Evolutionary conservation across 2,329 filamentous ascomycete genomes (phyloP), one percentile per base, ranked within the genome.

Genomic region (Trichoderma cornu-damae): DNA sequence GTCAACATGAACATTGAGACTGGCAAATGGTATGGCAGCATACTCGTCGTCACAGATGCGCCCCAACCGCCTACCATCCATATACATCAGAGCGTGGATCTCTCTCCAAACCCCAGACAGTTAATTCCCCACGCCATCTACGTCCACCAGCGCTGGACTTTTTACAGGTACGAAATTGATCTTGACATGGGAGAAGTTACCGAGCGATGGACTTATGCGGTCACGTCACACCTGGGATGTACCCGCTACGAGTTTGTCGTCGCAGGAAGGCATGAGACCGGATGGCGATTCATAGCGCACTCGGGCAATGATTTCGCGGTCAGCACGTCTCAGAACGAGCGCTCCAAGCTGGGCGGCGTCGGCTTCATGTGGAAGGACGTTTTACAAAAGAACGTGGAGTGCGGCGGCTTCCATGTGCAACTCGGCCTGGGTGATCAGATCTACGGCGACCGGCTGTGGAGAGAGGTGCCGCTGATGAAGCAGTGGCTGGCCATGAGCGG

Each of bases 331-430:
- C 87, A 91, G 55, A 90, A 88, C 60, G 94, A 99, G 65, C 83
- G 93, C 42, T 84, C 86, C 30, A 89, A 88, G 65, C 81, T 97
- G 1, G 94, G 94, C 28, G 94, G 94, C 1, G 82, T 95, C 1
- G 90, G 92, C 0, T 89, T 94, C 68, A 96, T 99, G 93, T 99
- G 94, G 94, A 97, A 96, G 68, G 94, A 99, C 66, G 92, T 99
- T 26, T 80, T 99, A 68, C 91, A 96, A 73, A 96, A 96, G 79
- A 96, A 99, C 66, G 85, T 92, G 26, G 94, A 99, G 65, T 96
- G 92, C 64, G 91, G 92, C 56, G 94, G 94, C 1, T 99, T 97
- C 71, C 94, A 99, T 67, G 87, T 90, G 6, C 94, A 99, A 68
- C 79, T 99, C 6, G 94, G 93, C 12, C 76, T 96, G 4, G 94